Evolutionary conservation across 2,329 filamentous ascomycete genomes (phyloP).

Genomic region (Colletotrichum lindemuthianum): DNA sequence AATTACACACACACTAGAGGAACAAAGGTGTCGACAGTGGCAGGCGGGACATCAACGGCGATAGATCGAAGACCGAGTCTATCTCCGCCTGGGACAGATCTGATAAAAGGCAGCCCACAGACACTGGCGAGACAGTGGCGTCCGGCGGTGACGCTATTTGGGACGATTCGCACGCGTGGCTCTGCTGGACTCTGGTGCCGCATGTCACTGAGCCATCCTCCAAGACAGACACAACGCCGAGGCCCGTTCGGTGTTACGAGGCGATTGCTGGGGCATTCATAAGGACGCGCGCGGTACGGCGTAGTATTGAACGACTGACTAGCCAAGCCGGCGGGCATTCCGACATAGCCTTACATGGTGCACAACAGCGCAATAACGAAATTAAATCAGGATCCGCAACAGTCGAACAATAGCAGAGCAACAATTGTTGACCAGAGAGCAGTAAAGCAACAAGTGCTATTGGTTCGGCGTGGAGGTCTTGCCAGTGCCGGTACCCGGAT

Average conservation of each 20-base stretch:
- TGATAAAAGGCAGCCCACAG: constrained; percentile 18
- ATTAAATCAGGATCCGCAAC: too few species aligned
- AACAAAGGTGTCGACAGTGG: too few species aligned
- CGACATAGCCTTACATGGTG: too few species aligned
- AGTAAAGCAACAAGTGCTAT: constrained; percentile 27
- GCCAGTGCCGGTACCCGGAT: not conserved
- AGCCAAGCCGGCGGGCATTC: not conserved
- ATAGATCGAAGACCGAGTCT: not conserved
- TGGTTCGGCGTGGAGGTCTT: constrained; percentile 5
- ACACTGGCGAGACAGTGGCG: not conserved
- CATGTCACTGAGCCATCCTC: not conserved
- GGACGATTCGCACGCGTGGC: constrained; percentile 22
- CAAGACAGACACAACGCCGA: constrained; percentile 3
- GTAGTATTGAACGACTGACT: not conserved
- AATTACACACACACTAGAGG: too few species aligned
- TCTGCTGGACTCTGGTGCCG: not conserved
- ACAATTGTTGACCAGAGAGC: not conserved
- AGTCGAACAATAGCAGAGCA: too few species aligned
- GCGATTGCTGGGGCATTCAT: constrained; percentile 3
- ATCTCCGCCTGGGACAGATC: constrained; percentile 25
- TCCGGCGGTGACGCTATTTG: constrained; percentile 11
- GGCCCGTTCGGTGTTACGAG: constrained; percentile 30
- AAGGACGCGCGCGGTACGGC: constrained; percentile 21
- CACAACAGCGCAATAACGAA: too few species aligned
- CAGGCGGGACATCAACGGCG: too few species aligned